These are phyloP conservation scores for Rhododendron henanense DNA, from an alignment of 148 eudicot species.

Conservation along the genomic window DNA sequence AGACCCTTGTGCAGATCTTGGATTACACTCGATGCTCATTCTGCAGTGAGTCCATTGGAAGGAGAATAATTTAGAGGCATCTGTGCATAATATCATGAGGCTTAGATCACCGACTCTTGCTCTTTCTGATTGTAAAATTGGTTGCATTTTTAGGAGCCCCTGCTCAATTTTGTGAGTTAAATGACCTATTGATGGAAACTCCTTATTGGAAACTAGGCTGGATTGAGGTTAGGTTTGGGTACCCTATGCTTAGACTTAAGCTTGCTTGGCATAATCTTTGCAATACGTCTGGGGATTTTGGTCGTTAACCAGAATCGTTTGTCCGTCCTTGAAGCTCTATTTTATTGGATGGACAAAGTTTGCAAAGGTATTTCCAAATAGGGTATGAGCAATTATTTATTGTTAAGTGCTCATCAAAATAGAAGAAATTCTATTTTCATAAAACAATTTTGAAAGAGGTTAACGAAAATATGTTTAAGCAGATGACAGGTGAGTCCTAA, in stretches of 20 bases:
- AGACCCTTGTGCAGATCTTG: background rate
- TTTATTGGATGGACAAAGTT: background rate
- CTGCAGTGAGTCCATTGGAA: background rate
- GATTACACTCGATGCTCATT: background rate
- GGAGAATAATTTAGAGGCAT: background rate
- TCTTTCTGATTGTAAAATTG: background rate
- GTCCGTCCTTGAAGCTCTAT: background rate
- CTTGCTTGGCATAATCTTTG: background rate
- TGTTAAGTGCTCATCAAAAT: background rate
- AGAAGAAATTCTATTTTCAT: background rate
- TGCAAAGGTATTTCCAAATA: background rate
- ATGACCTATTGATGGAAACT: background rate
- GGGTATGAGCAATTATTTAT: too few species aligned
- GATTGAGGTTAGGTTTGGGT: background rate
- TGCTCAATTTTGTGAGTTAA: background rate
- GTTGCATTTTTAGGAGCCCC: background rate
- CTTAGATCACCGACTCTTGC: background rate
- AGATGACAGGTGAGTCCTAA: background rate
- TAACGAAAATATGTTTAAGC: background rate
- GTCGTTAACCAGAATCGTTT: background rate
- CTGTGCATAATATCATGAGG: background rate
- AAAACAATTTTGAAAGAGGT: background rate
- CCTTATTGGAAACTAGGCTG: background rate
- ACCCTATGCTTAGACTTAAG: background rate
- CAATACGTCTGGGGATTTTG: background rate